phyloP scores from a whole-genome alignment of 441 rosid genomes.

The Hura crepitans region DNA sequence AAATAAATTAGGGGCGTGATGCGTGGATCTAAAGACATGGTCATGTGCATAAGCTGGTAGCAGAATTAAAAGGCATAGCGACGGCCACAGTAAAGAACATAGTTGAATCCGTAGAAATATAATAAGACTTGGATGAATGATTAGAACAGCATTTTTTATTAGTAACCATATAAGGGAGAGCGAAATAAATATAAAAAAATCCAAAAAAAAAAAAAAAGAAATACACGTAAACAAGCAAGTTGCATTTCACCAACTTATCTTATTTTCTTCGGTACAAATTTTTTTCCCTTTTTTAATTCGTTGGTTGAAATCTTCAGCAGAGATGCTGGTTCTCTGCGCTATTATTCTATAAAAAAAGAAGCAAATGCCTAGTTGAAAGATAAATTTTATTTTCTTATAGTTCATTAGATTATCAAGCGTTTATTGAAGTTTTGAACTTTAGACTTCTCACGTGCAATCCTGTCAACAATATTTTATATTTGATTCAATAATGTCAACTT shows the following conservation, averaged over 20 bases:
- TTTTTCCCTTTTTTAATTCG: neutral
- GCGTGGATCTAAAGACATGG: slow-evolving; percentile 36
- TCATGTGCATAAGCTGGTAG: slow-evolving; percentile 38
- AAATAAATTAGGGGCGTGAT: slow-evolving; percentile 27
- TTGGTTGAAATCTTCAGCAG: neutral
- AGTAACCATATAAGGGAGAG: neutral
- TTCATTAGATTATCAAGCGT: no score
- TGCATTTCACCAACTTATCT: neutral
- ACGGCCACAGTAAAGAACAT: slow-evolving; percentile 19
- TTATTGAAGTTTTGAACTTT: neutral
- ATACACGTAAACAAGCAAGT: neutral
- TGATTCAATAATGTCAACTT: neutral
- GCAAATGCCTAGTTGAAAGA: neutral
- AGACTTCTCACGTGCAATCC: neutral
- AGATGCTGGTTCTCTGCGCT: neutral
- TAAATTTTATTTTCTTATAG: neutral
- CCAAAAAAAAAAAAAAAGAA: neutral
- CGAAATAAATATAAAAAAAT: neutral
- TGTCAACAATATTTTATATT: neutral
- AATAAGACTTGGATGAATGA: neutral
- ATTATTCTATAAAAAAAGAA: neutral
- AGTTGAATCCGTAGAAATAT: neutral
- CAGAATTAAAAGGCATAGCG: slow-evolving; percentile 20
- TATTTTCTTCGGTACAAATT: neutral
- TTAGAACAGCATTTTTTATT: neutral